Evolutionary conservation across 441 rosid species (phyloP).

Genomic region (Gossypium lobatum): DNA sequence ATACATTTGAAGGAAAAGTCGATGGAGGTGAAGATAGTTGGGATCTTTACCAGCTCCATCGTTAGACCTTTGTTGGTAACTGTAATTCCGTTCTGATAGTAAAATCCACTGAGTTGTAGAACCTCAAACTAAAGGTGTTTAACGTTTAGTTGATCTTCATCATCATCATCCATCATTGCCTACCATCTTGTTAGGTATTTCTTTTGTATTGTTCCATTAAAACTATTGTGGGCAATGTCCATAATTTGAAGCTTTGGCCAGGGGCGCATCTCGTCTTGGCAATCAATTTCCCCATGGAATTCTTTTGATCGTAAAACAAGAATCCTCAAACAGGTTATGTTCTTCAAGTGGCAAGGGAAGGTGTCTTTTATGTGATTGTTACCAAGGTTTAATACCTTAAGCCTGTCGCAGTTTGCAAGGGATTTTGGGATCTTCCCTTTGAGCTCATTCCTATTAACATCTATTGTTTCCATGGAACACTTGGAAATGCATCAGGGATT

Average conservation of each 20-base stretch:
- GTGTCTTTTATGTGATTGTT: slow-evolving; percentile 38
- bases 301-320: slow-evolving; percentile 46
- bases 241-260: slow-evolving; percentile 61
- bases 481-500: slow-evolving; percentile 19
- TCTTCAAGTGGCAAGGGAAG: slow-evolving; percentile 52
- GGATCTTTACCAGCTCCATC: slow-evolving; percentile 40
- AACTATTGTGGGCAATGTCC: slow-evolving; percentile 47
- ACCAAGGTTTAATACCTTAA: slow-evolving; percentile 47
- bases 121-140: slow-evolving; percentile 21
- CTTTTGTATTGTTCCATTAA: slow-evolving; percentile 15
- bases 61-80: slow-evolving; percentile 43
- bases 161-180: slow-evolving; percentile 32
- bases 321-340: slow-evolving; percentile 30
- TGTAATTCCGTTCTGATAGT: slow-evolving; percentile 39
- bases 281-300: slow-evolving; percentile 32
- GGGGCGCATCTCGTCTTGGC: slow-evolving; percentile 13
- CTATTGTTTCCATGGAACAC: slow-evolving; percentile 36
- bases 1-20: slow-evolving; percentile 14
- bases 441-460: slow-evolving; percentile 34
- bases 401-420: slow-evolving; percentile 29
- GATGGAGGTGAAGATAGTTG: slow-evolving; percentile 32
- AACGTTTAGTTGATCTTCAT: not conserved
- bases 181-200: slow-evolving; percentile 30
- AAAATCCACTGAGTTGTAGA: not conserved
- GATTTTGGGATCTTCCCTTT: slow-evolving; percentile 45